These are phyloP conservation scores for Vaccinium vitisidaea DNA, from an alignment of 148 eudicot species.

Conservation along the genomic window DNA sequence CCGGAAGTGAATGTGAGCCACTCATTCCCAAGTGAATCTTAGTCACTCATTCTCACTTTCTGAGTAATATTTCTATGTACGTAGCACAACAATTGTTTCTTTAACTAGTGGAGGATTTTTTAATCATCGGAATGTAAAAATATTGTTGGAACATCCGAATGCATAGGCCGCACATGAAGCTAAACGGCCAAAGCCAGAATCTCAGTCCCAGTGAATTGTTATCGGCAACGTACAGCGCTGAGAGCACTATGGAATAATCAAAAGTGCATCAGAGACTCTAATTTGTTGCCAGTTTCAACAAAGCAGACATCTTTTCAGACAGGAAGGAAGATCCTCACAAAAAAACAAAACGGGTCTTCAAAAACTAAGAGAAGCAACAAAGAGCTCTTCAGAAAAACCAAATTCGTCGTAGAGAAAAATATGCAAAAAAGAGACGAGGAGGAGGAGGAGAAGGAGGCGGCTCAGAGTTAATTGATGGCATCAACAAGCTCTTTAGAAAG, in stretches of 20 bases:
- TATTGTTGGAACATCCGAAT: constrained; percentile 42
- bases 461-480: constrained; percentile 27
- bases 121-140: not conserved
- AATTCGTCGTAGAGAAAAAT: not conserved
- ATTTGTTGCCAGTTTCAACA: constrained; percentile 34
- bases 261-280: constrained; percentile 52
- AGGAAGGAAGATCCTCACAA: too few relatives aligned
- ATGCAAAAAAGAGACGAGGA: not conserved
- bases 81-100: too few relatives aligned
- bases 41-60: too few relatives aligned
- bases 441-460: not conserved
- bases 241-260: constrained; percentile 20
- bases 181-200: constrained; percentile 31
- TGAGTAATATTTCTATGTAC: too few relatives aligned
- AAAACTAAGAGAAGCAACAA: too few relatives aligned
- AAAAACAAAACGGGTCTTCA: too few relatives aligned
- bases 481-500: constrained; percentile 25
- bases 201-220: constrained; percentile 25
- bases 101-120: not conserved
- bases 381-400: too few relatives aligned
- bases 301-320: too few relatives aligned
- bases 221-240: constrained; percentile 56
- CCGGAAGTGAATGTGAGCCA: too few relatives aligned
- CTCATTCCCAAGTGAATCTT: too few relatives aligned
- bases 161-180: constrained; percentile 15